phyloP scores from a whole-genome alignment of 1,284 basidiomycete species.

The Lentinus polychrous region DNA sequence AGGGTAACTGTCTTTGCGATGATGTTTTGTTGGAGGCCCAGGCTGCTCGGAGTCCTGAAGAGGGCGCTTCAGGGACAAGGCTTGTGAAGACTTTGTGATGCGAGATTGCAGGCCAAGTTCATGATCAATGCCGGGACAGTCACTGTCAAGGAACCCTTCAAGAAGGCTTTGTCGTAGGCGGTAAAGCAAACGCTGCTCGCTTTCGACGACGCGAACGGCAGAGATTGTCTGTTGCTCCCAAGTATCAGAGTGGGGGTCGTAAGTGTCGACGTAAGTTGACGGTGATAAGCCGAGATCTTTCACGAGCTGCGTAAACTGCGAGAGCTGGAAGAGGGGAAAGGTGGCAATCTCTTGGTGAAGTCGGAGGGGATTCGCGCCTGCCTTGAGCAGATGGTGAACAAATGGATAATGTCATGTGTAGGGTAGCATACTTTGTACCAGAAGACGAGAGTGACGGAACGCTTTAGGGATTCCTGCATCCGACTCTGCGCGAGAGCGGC shows the following conservation, averaged over 20 bases:
- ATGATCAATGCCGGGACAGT: conserved; percentile 47
- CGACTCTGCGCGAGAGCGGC: conserved; percentile 12
- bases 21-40: background rate
- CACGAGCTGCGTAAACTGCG: conserved; percentile 42
- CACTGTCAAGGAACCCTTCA: conserved; percentile 45
- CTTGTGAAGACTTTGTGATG: conserved; percentile 4
- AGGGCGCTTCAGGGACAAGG: conserved; percentile 4
- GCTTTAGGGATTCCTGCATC: conserved; percentile 24
- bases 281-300: conserved; percentile 42
- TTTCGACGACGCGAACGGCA: conserved; percentile 35
- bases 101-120: conserved; percentile 42
- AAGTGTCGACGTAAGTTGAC: conserved; percentile 53
- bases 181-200: conserved; percentile 48
- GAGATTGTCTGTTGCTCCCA: conserved; percentile 50
- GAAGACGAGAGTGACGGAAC: conserved; percentile 54
- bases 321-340: conserved; percentile 59
- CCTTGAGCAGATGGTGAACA: conserved; percentile 26
- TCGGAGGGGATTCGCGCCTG: conserved; percentile 51
- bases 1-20: background rate
- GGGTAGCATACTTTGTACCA: conserved; percentile 51
- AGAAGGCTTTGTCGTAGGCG: conserved; percentile 50
- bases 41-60: background rate
- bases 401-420: background rate
- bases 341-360: conserved; percentile 51
- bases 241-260: conserved; percentile 41